Base-by-base conservation (phyloP, 345 rosid species). In the Camelina hispida region DNA sequence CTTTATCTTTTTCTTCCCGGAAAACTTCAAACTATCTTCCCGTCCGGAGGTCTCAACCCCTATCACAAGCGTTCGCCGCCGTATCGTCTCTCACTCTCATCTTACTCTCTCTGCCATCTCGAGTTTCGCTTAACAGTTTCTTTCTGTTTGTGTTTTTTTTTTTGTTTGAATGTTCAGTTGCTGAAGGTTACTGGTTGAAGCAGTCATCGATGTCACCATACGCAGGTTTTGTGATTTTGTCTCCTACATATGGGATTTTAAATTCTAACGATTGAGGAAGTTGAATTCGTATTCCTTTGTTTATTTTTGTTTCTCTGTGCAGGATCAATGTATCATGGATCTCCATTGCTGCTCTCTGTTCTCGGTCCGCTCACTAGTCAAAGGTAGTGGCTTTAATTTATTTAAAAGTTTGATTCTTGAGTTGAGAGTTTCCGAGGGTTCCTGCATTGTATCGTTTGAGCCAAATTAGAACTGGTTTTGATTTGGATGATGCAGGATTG, bases 101-200 rank as follows among this genome's bases (percentile, higher is more conserved):
- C 4, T 6, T 5, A 2, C 40, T 13, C 59, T 10, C 35, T 54
- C 11, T 5, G 14, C 4, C 2, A 28, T 25, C 17, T 56, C 38
- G 5, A 16, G n/a, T 15, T 56, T 4, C 38, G 13, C 20, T 56
- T 30, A 55, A 28, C 17, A 14, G 9, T 55, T 55, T 25, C 28
- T 25, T 11, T 13, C 4, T 16, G 35, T 54, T 55, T 15, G 5
- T 14, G n/a, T 48, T 14, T 22, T 32, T 5, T 32, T 48, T 14
- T 22, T 25, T 25, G 0, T 25, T 25, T 55, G 60, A 28, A 55
- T 25, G 16, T 16, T 16, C 76, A 91, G 95, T 89, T 78, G 85
- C 95, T 23, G 97, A 89, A 72, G 95, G 90, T 60, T 89, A 89
- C 85, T 87, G 95, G 93, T 74, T 87, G 73, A 91, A 91, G 86